phyloP scores from a whole-genome alignment of 1,284 basidiomycete species.

The Tylopilus sp. region DNA sequence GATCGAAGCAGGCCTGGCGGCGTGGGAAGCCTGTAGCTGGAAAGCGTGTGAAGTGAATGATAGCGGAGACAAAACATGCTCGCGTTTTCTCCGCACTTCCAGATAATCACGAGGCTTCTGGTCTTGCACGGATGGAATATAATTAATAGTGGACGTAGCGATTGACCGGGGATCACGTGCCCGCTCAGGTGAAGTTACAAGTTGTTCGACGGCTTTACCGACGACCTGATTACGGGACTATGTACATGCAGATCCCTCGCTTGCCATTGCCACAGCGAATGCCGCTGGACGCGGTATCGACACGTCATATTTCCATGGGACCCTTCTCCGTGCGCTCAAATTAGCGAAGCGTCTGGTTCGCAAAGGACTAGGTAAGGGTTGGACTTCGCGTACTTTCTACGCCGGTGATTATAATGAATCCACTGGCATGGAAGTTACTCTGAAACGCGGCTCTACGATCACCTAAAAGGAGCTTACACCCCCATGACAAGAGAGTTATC shows the following conservation, averaged over 20 bases:
- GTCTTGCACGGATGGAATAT: too few species aligned
- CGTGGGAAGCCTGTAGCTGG: conserved; percentile 38
- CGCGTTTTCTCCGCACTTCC: too few species aligned
- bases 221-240: too few species aligned
- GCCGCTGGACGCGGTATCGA: conserved; percentile 92
- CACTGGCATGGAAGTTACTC: conserved; percentile 94
- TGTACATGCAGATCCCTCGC: too few species aligned
- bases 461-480: conserved; percentile 35
- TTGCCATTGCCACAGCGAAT: conserved; percentile 81
- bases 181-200: too few species aligned
- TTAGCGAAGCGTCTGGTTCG: conserved; percentile 70
- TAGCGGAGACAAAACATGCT: too few species aligned
- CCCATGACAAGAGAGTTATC: conserved; percentile 50
- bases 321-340: conserved; percentile 78
- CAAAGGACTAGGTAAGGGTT: conserved; percentile 74
- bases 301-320: conserved; percentile 94
- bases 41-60: too few species aligned
- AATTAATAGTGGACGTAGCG: too few species aligned
- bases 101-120: too few species aligned
- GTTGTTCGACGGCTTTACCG: too few species aligned
- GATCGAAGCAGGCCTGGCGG: conserved; percentile 55
- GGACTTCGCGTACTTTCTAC: conserved; percentile 91
- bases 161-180: too few species aligned
- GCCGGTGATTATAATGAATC: conserved; percentile 94
- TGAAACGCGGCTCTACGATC: conserved; percentile 77